Conservation (phyloP, 345 rosid genomes). For the Ailanthus altissimus region DNA sequence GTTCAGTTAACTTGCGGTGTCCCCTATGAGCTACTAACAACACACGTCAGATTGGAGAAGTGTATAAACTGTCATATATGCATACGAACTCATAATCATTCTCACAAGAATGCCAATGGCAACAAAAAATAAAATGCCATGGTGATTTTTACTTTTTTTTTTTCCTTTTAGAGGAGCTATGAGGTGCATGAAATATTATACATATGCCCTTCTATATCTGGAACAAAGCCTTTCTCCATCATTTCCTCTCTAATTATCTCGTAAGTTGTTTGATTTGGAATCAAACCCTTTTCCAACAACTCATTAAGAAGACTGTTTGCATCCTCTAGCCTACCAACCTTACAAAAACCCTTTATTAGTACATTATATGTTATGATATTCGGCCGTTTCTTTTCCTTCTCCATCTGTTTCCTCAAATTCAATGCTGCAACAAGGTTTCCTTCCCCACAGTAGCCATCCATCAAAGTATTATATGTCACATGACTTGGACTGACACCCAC, state of each 20-base stretch:
- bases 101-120: no score
- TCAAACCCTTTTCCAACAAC: constrained; percentile 83
- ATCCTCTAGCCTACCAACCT: constrained; percentile 61
- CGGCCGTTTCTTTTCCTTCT: constrained; percentile 61
- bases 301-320: constrained; percentile 81
- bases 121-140: no score
- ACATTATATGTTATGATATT: constrained; percentile 71
- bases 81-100: no score
- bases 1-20: neutral
- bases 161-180: neutral
- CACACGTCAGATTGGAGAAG: no score
- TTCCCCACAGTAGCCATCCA: constrained; percentile 69
- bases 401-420: constrained; percentile 62
- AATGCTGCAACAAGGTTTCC: constrained; percentile 69
- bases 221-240: constrained; percentile 69
- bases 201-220: constrained; percentile 80
- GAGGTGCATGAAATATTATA: constrained; percentile 39
- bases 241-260: constrained; percentile 49
- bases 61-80: no score
- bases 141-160: no score
- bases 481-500: constrained; percentile 61
- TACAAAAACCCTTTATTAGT: constrained; percentile 62
- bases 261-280: constrained; percentile 65
- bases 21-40: no score
- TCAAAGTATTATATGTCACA: constrained; percentile 62